These are phyloP conservation scores for Sarocladium strictum DNA, from an alignment of 2,329 filamentous ascomycete genomes.

Conservation along the genomic window DNA sequence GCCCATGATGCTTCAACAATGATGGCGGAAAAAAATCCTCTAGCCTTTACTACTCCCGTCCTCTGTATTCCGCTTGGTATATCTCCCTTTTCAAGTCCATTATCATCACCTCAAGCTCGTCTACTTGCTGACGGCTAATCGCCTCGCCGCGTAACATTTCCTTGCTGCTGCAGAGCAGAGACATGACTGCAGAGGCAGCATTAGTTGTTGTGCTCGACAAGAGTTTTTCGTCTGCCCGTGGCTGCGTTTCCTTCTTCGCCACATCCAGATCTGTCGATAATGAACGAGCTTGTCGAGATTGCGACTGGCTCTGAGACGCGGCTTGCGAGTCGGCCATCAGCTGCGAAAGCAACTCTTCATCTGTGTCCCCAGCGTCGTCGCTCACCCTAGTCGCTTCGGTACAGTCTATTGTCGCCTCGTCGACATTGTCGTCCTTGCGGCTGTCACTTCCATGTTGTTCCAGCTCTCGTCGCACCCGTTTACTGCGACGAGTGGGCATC, in stretches of 20 bases:
- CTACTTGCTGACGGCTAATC: conserved; percentile 59
- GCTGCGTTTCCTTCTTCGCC: conserved; percentile 10
- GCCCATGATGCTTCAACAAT: conserved; percentile 1
- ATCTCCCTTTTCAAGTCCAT: conserved; percentile 73
- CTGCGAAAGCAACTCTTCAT: conserved; percentile 36
- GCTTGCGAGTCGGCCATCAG: conserved; percentile 34
- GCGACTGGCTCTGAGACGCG: conserved; percentile 27
- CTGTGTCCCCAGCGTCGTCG: conserved; percentile 27
- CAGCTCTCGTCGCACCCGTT: neutral
- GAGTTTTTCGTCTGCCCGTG: neutral
- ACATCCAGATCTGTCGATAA: conserved; percentile 12
- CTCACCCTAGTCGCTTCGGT: neutral
- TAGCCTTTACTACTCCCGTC: conserved; percentile 23
- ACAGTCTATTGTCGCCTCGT: neutral
- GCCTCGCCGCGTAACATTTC: conserved; percentile 51
- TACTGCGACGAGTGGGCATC: neutral
- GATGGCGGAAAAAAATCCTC: neutral
- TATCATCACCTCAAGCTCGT: conserved; percentile 69
- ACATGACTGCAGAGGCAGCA: conserved; percentile 17
- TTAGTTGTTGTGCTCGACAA: neutral
- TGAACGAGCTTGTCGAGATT: conserved; percentile 6
- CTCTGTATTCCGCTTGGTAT: conserved; percentile 62
- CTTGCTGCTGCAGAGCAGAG: conserved; percentile 35
- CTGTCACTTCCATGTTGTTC: neutral
- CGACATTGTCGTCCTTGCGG: neutral